Percentiles rank a stretch among this genome's conserved stretches.
Conservation (phyloP, 2,329 filamentous ascomycete genomes). For the Fusarium coffeatum region DNA sequence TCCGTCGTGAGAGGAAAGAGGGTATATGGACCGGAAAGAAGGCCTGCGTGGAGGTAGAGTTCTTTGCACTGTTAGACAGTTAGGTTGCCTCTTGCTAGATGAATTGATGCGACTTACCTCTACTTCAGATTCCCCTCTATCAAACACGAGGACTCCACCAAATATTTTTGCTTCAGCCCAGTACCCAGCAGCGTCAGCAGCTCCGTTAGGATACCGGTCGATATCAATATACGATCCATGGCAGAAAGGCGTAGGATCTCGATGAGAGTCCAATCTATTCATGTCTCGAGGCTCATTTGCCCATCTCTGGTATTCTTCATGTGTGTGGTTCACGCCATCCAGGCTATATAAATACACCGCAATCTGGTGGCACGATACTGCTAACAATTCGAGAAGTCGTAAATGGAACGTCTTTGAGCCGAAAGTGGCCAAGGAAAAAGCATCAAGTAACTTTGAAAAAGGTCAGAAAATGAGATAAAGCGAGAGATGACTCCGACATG, state of each 20-base stretch:
- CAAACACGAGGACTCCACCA: constrained; percentile 23
- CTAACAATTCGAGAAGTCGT: constrained; percentile 16
- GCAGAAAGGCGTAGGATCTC: constrained; percentile 7
- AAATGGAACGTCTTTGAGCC: not conserved
- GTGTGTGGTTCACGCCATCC: not conserved
- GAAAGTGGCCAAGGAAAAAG: not conserved
- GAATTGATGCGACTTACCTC: not conserved
- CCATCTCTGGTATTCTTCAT: not conserved
- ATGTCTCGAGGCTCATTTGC: not conserved
- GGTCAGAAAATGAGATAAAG: too few relatives aligned
- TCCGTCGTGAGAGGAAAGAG: constrained; percentile 11
- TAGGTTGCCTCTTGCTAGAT: too few relatives aligned
- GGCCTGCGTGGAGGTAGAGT: not conserved
- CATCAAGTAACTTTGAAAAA: not conserved
- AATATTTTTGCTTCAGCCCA: constrained; percentile 34
- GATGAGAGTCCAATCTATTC: not conserved
- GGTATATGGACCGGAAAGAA: not conserved
- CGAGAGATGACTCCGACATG: not conserved
- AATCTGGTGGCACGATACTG: constrained; percentile 10
- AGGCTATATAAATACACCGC: not conserved
- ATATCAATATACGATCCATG: not conserved
- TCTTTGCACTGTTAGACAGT: not conserved
- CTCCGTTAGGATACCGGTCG: constrained; percentile 9
- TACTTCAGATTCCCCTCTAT: constrained; percentile 13
- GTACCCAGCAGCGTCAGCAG: constrained; percentile 17